These are phyloP conservation scores for Perkinsus olseni DNA, from an alignment of 169 alveolate species.

Conservation along the genomic window DNA sequence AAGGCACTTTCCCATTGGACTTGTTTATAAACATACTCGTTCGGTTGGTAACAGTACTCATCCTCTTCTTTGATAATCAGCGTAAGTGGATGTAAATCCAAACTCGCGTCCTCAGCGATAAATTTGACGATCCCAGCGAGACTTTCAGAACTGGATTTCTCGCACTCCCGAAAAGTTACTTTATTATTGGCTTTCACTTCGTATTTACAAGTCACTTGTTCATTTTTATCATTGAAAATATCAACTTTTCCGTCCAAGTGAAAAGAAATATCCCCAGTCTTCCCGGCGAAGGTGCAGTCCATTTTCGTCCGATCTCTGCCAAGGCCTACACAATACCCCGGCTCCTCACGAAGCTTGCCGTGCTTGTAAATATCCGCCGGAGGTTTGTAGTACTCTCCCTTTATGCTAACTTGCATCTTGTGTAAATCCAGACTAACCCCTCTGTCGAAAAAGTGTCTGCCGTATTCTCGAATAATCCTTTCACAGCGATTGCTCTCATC, in stretches of 20 bases:
- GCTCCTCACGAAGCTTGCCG: background rate
- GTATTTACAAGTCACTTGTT: background rate
- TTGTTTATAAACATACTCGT: background rate
- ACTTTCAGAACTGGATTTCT: background rate
- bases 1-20: background rate
- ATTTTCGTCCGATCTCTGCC: background rate
- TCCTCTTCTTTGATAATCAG: background rate
- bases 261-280: background rate
- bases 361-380: background rate
- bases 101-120: background rate
- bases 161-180: background rate
- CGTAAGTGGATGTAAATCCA: background rate
- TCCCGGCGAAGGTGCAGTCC: background rate
- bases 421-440: background rate
- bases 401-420: background rate
- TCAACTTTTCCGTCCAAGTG: background rate
- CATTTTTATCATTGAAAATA: background rate
- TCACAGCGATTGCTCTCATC: background rate
- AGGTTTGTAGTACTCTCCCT: background rate
- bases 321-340: background rate
- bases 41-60: background rate
- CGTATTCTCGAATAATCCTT: background rate
- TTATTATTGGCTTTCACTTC: background rate
- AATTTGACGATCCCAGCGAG: background rate
- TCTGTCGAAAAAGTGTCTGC: background rate